phyloP scores from a whole-genome alignment of 2,329 filamentous ascomycete genomes.

The Whalleya microplaca region DNA sequence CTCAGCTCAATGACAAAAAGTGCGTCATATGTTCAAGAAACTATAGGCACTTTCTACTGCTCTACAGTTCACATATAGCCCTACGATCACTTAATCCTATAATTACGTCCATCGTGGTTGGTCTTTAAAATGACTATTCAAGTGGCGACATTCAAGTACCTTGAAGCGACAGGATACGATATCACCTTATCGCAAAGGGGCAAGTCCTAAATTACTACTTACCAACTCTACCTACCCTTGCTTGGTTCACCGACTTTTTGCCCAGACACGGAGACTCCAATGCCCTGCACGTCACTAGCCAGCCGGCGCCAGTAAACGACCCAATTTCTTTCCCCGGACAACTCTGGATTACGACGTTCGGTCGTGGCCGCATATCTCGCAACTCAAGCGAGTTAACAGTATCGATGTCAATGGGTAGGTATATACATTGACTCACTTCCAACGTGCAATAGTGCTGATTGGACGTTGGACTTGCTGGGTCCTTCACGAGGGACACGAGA shows the following conservation, averaged over 20 bases:
- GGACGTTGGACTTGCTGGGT: neutral
- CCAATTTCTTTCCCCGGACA: constrained; percentile 18
- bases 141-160: constrained; percentile 15
- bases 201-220: constrained; percentile 4
- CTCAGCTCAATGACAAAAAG: neutral
- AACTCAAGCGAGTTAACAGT: constrained; percentile 2
- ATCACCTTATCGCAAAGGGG: constrained; percentile 12
- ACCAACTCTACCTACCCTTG: constrained; percentile 19
- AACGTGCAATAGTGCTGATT: neutral
- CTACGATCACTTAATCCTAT: neutral
- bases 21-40: neutral
- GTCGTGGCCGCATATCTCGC: constrained; percentile 19
- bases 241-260: constrained; percentile 38
- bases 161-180: constrained; percentile 2
- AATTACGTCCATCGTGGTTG: constrained; percentile 3
- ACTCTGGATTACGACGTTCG: constrained; percentile 19
- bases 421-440: neutral
- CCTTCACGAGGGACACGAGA: constrained; percentile 6
- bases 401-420: neutral
- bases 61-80: neutral
- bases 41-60: neutral
- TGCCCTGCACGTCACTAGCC: constrained; percentile 27
- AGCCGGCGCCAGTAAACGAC: constrained; percentile 17
- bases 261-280: constrained; percentile 21
- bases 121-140: constrained; percentile 8